Percentiles rank a stretch among this genome's conserved stretches.
These are phyloP conservation scores for Didymella arachidicola DNA, from an alignment of 2,329 filamentous ascomycete species.

Conservation along the genomic window DNA sequence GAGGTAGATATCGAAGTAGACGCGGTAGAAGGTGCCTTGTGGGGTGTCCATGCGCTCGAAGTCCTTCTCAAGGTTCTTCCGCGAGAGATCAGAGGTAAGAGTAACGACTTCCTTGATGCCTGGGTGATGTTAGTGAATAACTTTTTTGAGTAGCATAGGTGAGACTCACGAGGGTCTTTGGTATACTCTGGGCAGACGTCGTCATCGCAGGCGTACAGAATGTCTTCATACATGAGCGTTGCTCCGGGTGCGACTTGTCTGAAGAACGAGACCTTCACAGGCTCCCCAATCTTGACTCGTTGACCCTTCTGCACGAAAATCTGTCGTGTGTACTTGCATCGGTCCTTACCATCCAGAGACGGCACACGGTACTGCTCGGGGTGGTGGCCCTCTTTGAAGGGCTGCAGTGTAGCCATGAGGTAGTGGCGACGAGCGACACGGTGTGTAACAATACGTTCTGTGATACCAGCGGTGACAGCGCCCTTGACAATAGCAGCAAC, in stretches of 20 bases:
- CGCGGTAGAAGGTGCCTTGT: constrained; percentile 74
- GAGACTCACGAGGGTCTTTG: constrained; percentile 92
- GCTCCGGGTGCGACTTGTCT: constrained; percentile 95
- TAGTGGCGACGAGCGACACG: constrained; percentile 97
- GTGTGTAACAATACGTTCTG: constrained; percentile 93
- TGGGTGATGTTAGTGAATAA: constrained; percentile 49
- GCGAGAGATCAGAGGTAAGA: constrained; percentile 92
- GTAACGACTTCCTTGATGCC: constrained; percentile 99
- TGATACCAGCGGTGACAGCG: constrained; percentile 96
- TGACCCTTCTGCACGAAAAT: constrained; percentile 99
- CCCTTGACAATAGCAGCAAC: constrained; percentile 99
- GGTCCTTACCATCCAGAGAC: constrained; percentile 93
- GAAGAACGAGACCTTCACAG: constrained; percentile 99
- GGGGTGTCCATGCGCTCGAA: constrained; percentile 99
- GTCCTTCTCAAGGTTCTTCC: constrained; percentile 98
- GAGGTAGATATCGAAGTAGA: constrained; percentile 77
- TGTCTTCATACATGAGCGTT: constrained; percentile 99
- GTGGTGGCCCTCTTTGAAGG: constrained; percentile 98
- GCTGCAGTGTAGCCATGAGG: constrained; percentile 97
- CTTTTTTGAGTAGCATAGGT: not conserved
- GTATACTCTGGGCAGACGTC: constrained; percentile 98
- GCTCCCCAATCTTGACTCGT: constrained; percentile 98
- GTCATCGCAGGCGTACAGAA: constrained; percentile 95
- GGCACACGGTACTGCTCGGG: constrained; percentile 98
- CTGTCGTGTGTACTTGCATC: constrained; percentile 97